Conservation (phyloP, 1,284 basidiomycete species). For the Trametes sp. region DNA sequence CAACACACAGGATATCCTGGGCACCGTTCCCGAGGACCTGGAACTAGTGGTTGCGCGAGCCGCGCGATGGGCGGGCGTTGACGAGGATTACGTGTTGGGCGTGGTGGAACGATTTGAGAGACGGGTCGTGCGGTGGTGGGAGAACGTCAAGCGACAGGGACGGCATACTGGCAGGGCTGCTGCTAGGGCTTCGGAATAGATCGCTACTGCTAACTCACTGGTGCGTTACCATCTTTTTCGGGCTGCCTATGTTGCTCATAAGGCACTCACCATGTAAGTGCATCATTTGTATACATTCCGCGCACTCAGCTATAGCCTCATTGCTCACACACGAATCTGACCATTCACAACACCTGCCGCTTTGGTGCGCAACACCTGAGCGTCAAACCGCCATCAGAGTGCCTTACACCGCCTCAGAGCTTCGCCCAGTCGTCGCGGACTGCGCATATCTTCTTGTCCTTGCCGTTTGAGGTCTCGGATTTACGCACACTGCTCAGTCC, state of each 20-base stretch:
- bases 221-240: no score
- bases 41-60: constrained; percentile 55
- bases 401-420: not conserved
- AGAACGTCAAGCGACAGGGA: constrained; percentile 35
- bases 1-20: constrained; percentile 63
- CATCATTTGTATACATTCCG: no score
- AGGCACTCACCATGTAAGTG: no score
- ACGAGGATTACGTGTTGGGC: constrained; percentile 53
- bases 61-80: constrained; percentile 60
- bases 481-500: no score
- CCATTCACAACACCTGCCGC: not conserved
- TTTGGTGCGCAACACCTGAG: not conserved
- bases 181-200: constrained; percentile 6
- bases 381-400: not conserved
- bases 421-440: no score
- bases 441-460: not conserved
- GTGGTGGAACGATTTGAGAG: constrained; percentile 69
- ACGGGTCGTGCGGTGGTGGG: constrained; percentile 60
- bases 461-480: no score
- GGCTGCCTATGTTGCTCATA: no score
- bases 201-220: not conserved
- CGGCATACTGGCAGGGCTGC: constrained; percentile 23
- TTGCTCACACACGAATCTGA: no score
- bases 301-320: no score
- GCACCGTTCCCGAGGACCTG: constrained; percentile 59